Percentiles rank a stretch among this genome's conserved stretches.
Conservation (phyloP, 2,329 filamentous ascomycete genomes). For the Exophiala oligosperma region DNA sequence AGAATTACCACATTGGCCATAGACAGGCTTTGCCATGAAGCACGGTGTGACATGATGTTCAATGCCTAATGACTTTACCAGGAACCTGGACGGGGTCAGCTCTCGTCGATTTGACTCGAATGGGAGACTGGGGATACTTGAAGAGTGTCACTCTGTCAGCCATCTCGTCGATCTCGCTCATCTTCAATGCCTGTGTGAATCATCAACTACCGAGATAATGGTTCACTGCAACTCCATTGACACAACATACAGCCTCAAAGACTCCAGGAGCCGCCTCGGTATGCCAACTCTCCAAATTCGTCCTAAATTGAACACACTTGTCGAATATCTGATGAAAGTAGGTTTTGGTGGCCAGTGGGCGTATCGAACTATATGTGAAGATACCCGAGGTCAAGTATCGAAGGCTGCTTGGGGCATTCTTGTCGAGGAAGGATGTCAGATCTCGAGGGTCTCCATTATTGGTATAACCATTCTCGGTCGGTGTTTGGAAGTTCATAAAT, state of each 20-base stretch:
- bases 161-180: conserved; percentile 2
- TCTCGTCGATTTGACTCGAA: background rate
- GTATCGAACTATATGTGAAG: conserved; percentile 5
- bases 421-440: background rate
- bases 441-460: background rate
- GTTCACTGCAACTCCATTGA: background rate
- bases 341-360: background rate
- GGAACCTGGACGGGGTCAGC: background rate
- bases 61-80: conserved; percentile 3
- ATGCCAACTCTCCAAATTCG: conserved; percentile 6
- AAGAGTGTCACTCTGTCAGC: conserved; percentile 8
- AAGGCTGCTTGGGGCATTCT: conserved; percentile 1
- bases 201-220: background rate
- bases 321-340: conserved; percentile 10
- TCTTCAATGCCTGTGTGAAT: background rate
- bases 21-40: conserved; percentile 10
- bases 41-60: conserved; percentile 7
- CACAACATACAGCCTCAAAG: conserved; percentile 5
- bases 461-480: conserved; percentile 32
- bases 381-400: conserved; percentile 5
- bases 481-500: conserved; percentile 31
- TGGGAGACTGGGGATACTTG: background rate
- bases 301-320: background rate
- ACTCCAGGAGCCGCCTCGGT: conserved; percentile 7
- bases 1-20: conserved; percentile 2